These are phyloP conservation scores for Niveomyces coronatus DNA, from an alignment of 2,329 filamentous ascomycete genomes.

Conservation along the genomic window DNA sequence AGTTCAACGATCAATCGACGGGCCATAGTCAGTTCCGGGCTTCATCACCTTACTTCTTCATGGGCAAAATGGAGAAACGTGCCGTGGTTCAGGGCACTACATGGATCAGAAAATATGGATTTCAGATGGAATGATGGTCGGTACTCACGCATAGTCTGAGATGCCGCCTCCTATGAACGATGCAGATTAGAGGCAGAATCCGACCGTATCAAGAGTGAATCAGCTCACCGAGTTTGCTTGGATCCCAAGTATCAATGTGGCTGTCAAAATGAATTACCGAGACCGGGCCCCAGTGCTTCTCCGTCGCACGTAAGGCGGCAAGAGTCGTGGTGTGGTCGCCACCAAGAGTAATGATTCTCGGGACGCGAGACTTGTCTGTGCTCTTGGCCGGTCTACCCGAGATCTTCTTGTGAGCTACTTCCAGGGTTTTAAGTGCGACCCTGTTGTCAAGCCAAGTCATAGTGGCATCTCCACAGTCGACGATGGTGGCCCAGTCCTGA, in stretches of 20 bases:
- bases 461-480: conserved; percentile 65
- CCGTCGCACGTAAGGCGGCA: conserved; percentile 53
- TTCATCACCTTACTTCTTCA: conserved; percentile 12
- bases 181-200: background rate
- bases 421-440: conserved; percentile 14
- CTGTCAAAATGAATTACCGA: conserved; percentile 61
- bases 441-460: conserved; percentile 16
- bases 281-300: conserved; percentile 48
- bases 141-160: conserved; percentile 13
- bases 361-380: conserved; percentile 9
- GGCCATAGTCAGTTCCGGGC: background rate
- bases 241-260: conserved; percentile 32
- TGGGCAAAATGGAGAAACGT: conserved; percentile 18
- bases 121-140: too few relatives aligned
- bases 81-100: conserved; percentile 16
- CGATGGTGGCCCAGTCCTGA: conserved; percentile 54
- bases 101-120: too few relatives aligned
- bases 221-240: conserved; percentile 11
- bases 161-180: conserved; percentile 12
- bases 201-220: background rate
- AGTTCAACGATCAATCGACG: background rate
- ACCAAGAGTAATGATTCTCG: conserved; percentile 49
- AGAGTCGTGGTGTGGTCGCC: conserved; percentile 62
- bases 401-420: conserved; percentile 14
- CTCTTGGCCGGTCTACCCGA: conserved; percentile 11